Evolutionary conservation across 768 basidiomycete genomes (phyloP).

Genomic region (Mycena vulgaris): DNA sequence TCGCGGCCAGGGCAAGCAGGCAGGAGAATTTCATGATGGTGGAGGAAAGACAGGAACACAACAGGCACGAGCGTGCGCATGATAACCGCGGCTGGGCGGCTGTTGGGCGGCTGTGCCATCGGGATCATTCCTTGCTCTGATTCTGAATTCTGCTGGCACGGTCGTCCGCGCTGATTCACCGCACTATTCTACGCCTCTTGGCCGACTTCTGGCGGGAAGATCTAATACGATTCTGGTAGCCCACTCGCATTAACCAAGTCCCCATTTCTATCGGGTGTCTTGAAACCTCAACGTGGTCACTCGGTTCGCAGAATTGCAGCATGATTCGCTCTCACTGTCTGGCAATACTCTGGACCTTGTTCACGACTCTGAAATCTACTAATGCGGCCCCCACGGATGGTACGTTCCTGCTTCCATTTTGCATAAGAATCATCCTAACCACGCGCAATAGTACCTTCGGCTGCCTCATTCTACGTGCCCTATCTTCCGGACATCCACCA

Average conservation of each 20-base stretch:
- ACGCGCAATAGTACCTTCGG: conserved; percentile 74
- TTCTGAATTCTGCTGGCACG: conserved; percentile 17
- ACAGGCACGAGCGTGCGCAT: neutral
- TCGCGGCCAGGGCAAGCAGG: conserved; percentile 53
- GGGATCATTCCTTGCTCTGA: neutral
- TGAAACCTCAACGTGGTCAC: neutral
- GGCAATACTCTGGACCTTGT: conserved; percentile 29
- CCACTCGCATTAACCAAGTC: neutral
- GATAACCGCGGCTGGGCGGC: no score
- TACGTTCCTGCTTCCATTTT: conserved; percentile 43
- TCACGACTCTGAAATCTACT: conserved; percentile 27
- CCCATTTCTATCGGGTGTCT: neutral
- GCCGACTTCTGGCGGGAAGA: neutral
- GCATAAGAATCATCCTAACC: neutral
- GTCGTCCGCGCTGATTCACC: neutral
- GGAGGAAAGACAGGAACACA: conserved; percentile 37
- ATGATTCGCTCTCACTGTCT: conserved; percentile 38
- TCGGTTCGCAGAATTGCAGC: neutral
- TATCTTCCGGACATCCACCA: conserved; percentile 84
- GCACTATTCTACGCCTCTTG: neutral
- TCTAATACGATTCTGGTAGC: neutral
- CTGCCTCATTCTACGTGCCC: conserved; percentile 88
- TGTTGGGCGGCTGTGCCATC: neutral
- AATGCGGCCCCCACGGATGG: conserved; percentile 58
- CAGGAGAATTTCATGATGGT: conserved; percentile 68